Conservation (phyloP, 106 monocot genomes). For the Dendrobium huoshanense region DNA sequence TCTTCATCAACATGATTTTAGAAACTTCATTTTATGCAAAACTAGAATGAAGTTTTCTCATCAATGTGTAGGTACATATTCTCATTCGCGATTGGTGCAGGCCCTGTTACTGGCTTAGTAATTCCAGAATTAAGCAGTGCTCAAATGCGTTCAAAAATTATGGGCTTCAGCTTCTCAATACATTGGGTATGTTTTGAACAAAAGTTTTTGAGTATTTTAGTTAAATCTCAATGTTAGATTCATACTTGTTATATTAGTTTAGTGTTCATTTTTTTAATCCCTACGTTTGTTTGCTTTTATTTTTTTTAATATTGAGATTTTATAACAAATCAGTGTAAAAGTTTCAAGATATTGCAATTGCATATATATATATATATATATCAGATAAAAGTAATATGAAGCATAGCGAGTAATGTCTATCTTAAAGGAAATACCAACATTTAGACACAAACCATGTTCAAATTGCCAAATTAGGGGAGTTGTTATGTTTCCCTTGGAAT, state of each 20-base stretch:
- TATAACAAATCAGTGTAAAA: too few species aligned
- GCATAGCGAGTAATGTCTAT: too few species aligned
- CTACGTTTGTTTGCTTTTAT: too few species aligned
- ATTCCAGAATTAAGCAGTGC: slow-evolving; percentile 76
- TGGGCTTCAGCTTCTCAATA: slow-evolving; percentile 75
- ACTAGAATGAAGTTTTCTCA: slow-evolving; percentile 4
- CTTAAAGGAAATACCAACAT: too few species aligned
- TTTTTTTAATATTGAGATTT: too few species aligned
- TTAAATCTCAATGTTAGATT: not conserved
- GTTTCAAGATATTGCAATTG: too few species aligned
- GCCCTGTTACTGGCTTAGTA: slow-evolving; percentile 81
- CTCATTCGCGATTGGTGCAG: slow-evolving; percentile 80
- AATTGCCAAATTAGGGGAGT: too few species aligned
- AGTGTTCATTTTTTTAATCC: too few species aligned
- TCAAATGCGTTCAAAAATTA: slow-evolving; percentile 54
- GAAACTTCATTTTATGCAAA: not conserved
- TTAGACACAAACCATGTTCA: too few species aligned
- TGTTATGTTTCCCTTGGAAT: too few species aligned
- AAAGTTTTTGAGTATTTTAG: not conserved
- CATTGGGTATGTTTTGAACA: slow-evolving; percentile 59
- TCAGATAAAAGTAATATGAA: too few species aligned
- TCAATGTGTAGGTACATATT: slow-evolving; percentile 66
- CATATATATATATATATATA: too few species aligned
- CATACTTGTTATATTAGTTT: not conserved
- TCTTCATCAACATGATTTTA: not conserved